Conservation (phyloP, 2,329 filamentous ascomycete species). For the Arthrobotrys sinensis region DNA sequence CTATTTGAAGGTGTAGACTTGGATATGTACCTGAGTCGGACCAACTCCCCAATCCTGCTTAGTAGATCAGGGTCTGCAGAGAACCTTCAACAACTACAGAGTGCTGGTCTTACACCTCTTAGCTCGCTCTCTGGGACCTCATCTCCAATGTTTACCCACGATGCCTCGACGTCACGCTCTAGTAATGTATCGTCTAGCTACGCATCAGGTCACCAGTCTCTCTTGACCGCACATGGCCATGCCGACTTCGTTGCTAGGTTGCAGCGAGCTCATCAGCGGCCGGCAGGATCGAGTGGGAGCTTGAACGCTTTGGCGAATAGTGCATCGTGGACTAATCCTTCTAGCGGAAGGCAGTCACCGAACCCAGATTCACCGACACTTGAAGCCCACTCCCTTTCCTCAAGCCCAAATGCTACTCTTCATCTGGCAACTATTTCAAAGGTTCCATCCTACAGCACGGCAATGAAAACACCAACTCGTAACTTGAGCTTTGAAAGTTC, state of each 20-base stretch:
- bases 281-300: constrained; percentile 69
- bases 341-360: constrained; percentile 58
- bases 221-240: constrained; percentile 70
- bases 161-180: constrained; percentile 54
- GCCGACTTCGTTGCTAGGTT: constrained; percentile 73
- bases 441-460: constrained; percentile 83
- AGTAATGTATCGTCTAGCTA: constrained; percentile 50
- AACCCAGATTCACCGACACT: constrained; percentile 33
- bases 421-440: constrained; percentile 78
- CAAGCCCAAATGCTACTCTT: constrained; percentile 33
- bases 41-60: constrained; percentile 83
- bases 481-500: constrained; percentile 71
- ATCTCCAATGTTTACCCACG: constrained; percentile 48
- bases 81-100: constrained; percentile 78
- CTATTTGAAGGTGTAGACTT: constrained; percentile 90
- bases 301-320: constrained; percentile 71
- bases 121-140: constrained; percentile 50
- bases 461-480: constrained; percentile 77
- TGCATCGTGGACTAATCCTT: constrained; percentile 71
- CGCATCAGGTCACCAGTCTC: constrained; percentile 63
- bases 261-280: constrained; percentile 69
- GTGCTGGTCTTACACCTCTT: constrained; percentile 57
- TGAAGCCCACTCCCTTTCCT: constrained; percentile 38
- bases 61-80: constrained; percentile 85
- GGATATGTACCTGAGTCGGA: constrained; percentile 84